Percentiles rank a stretch among this genome's conserved stretches.
These are phyloP conservation scores for Diaporthe vaccinii DNA, from an alignment of 2,329 filamentous ascomycete species.

Conservation along the genomic window DNA sequence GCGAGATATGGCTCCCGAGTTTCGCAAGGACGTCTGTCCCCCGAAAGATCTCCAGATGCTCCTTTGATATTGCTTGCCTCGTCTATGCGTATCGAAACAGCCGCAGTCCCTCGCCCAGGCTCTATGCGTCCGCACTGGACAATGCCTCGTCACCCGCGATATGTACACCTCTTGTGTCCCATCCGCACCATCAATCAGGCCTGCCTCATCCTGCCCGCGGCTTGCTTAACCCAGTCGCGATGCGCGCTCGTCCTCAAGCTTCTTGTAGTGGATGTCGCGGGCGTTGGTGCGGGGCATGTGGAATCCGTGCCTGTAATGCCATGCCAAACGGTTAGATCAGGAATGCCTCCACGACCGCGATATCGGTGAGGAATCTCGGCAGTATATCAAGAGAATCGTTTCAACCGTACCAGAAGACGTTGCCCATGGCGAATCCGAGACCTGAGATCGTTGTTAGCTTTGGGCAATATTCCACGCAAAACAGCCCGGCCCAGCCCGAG, in stretches of 20 bases:
- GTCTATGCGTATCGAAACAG: conserved; percentile 47
- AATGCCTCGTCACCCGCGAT: conserved; percentile 13
- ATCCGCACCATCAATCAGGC: background rate
- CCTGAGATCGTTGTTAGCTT: conserved; percentile 58
- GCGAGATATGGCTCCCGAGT: too few species aligned
- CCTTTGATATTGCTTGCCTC: conserved; percentile 45
- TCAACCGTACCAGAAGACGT: conserved; percentile 68
- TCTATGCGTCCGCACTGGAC: conserved; percentile 31
- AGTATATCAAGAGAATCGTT: background rate
- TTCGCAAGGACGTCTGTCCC: background rate
- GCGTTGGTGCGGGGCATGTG: conserved; percentile 71
- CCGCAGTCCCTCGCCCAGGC: conserved; percentile 26
- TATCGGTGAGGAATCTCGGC: background rate
- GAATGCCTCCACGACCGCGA: background rate
- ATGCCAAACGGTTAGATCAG: conserved; percentile 12
- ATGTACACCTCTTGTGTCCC: conserved; percentile 31
- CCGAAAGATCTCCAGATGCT: background rate
- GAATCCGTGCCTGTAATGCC: conserved; percentile 68
- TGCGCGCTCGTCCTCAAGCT: conserved; percentile 70
- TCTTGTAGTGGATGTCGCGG: conserved; percentile 71
- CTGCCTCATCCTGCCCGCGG: background rate
- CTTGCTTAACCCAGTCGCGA: conserved; percentile 45
- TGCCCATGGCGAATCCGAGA: conserved; percentile 67
- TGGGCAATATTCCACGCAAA: conserved; percentile 4
- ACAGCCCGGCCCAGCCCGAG: background rate